Base-by-base conservation (phyloP, 1,139 yeast species). In the Suhomyces choctaworum region DNA sequence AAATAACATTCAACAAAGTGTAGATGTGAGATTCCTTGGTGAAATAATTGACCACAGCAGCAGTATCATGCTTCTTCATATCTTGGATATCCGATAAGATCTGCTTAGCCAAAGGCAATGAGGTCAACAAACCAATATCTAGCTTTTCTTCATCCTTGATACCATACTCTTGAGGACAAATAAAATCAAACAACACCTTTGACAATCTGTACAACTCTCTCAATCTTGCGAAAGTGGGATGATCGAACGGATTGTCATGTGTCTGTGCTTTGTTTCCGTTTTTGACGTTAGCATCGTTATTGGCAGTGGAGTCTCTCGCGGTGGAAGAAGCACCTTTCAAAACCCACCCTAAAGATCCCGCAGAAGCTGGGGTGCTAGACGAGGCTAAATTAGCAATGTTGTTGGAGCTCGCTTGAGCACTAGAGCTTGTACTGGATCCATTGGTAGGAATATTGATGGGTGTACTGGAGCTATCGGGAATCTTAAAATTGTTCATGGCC, bases 161-260 rank as follows among this genome's bases (percentile, higher is more conserved):
- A 45, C 99, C 99, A 56, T 94, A 94, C 56, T 94, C 98, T 61
- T 94, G 97, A 9, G 99, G 99, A 61, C 98, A 92, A 35, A 94
- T 89, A 53, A 92, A 92, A 62, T 94, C 99, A 64, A 94, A 94
- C 46, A 94, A 66, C 4, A 94, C 96, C 59, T 94, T 94, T 0
- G 97, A 87, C 37, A 94, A 70, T 45, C 92, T 72, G 59, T 90
- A 94, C 39, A 94, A 71, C 55, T 94, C 98, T 48, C 97, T 75
- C 41, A 94, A 70, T 45, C 88, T 76, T 16, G 85, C 83, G 58
- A 76, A 89, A 34, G 84, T 82, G 3, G 89, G 82, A 46, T 82
- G 84, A 54, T 87, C 96, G 60, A 90, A 90, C 28, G 90, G 86
- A 44, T 79, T 82, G 31, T 56, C 60, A 39, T 57, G 56, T 25